Conservation (phyloP, 2,329 filamentous ascomycete genomes). For the Zelopaecilomyces penicillatus region DNA sequence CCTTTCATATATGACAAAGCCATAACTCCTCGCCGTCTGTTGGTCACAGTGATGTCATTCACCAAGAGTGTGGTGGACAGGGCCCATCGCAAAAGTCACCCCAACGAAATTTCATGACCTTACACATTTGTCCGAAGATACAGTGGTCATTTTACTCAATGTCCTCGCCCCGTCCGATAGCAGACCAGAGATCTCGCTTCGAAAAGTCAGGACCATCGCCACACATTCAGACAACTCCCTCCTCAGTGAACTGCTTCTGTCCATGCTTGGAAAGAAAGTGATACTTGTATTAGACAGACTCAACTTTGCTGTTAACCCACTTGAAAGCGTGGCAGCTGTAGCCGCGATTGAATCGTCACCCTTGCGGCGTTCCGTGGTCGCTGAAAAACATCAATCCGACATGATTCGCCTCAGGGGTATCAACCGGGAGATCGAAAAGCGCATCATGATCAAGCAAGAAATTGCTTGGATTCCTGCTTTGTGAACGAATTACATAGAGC, state of each 20-base stretch:
- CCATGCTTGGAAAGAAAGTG: constrained; percentile 41
- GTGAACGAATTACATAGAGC: constrained; percentile 15
- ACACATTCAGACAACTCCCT: constrained; percentile 25
- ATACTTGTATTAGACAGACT: constrained; percentile 38
- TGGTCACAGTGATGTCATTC: too few relatives aligned
- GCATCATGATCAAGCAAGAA: background rate
- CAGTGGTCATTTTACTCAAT: background rate
- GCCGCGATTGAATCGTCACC: constrained; percentile 17
- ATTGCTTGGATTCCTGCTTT: background rate
- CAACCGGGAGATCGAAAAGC: too few relatives aligned
- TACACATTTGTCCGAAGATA: too few relatives aligned
- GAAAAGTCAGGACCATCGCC: constrained; percentile 45
- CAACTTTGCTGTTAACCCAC: constrained; percentile 34
- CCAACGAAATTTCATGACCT: too few relatives aligned
- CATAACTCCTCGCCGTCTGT: too few relatives aligned
- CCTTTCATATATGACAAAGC: too few relatives aligned
- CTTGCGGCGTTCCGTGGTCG: too few relatives aligned
- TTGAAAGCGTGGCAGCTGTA: constrained; percentile 42
- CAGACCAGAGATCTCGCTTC: constrained; percentile 23
- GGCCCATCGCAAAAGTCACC: too few relatives aligned
- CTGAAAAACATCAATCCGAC: too few relatives aligned
- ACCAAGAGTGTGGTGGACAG: too few relatives aligned
- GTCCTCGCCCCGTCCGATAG: constrained; percentile 24
- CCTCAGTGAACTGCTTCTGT: constrained; percentile 31
- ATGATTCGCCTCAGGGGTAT: too few relatives aligned